A percentile compares a stretch with the other conserved stretches of the same genome.
Evolutionary conservation across 495 filamentous ascomycete genomes (phyloP).

Genomic region (Clavariopsis aquatica): DNA sequence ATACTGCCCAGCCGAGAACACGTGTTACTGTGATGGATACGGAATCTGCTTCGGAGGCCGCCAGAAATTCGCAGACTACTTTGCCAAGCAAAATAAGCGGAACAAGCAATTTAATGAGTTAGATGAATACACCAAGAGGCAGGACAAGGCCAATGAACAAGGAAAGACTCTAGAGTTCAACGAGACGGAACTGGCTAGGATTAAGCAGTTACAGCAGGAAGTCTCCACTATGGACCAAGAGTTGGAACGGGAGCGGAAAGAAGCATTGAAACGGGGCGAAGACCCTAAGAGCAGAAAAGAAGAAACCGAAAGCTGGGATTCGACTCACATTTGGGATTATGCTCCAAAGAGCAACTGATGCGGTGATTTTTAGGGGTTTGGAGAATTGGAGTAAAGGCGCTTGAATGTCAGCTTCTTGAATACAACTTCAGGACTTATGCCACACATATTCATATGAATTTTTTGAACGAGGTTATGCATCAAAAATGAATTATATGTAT

Average conservation of each 20-base stretch:
- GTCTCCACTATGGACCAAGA: slow-evolving; percentile 29
- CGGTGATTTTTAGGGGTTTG: background rate
- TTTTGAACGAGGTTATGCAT: too few relatives aligned
- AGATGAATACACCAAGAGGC: slow-evolving; percentile 19
- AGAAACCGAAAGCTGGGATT: slow-evolving; percentile 34
- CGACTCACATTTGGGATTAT: slow-evolving; percentile 34
- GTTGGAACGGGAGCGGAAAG: slow-evolving; percentile 26
- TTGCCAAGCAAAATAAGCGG: slow-evolving; percentile 29
- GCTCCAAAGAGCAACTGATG: slow-evolving; percentile 19
- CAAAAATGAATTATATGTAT: too few relatives aligned
- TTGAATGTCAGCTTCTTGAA: background rate
- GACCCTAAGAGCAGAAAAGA: slow-evolving; percentile 22
- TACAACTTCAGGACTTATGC: background rate
- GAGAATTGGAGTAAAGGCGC: background rate
- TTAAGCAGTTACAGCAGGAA: slow-evolving; percentile 26
- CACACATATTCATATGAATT: background rate
- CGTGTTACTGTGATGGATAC: slow-evolving; percentile 73
- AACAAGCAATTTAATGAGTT: slow-evolving; percentile 32
- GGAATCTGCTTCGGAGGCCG: slow-evolving; percentile 68
- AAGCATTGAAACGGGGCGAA: slow-evolving; percentile 30
- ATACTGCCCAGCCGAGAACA: slow-evolving; percentile 60
- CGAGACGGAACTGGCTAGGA: slow-evolving; percentile 17
- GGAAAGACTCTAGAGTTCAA: slow-evolving; percentile 14
- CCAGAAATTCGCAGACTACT: slow-evolving; percentile 51
- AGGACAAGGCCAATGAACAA: slow-evolving; percentile 18